Evolutionary conservation across 257 asterid species (phyloP), one percentile per base, ranked within the genome.

Genomic region (Primulina huaijiensis): DNA sequence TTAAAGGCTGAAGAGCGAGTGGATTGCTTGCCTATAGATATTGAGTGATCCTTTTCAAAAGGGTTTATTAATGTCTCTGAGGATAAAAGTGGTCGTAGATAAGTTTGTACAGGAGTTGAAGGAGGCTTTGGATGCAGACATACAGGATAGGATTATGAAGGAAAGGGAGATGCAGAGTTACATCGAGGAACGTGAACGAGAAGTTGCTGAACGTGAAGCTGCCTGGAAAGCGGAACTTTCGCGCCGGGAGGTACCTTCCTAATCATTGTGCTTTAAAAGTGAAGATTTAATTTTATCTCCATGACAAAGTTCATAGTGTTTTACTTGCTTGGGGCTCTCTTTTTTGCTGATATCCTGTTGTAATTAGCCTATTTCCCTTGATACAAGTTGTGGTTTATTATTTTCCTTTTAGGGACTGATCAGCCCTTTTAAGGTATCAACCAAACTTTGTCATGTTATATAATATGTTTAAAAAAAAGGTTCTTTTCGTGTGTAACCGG

Each of bases 141-240:
- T 90, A 77, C 96, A 90, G 77, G 99, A 93, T 72, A 79, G 99
- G 78, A 84, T 89, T 59, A 87, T 93, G 99, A 93, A 93, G 86
- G 99, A 93, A 75, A 81, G 97, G 75, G 99, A 93, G 89, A 89
- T 93, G 99, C 99, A 93, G 87, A 90, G 99, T 79, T 93, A 93
- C 78, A 93, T 93, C 3, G 96, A 89, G 75, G 97, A 93, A 72
- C 91, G 99, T 3, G 97, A 93, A 69, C 96, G 99, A 3, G 97
- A 93, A 82, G 99, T 93, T 58, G 96, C 99, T 5, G 99, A 93
- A 75, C 94, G 99, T 0, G 99, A 93, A 85, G 97, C 97, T 35
- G 99, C 99, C 59, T 93, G 99, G 99, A 93, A 93, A 83, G 99
- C 97, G 3, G 95, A 93, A 64, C 96, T 93, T 74, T 90, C 99